phyloP scores from a whole-genome alignment of 805 yeast genomes.

The Hagleromyces aurorensis region DNA sequence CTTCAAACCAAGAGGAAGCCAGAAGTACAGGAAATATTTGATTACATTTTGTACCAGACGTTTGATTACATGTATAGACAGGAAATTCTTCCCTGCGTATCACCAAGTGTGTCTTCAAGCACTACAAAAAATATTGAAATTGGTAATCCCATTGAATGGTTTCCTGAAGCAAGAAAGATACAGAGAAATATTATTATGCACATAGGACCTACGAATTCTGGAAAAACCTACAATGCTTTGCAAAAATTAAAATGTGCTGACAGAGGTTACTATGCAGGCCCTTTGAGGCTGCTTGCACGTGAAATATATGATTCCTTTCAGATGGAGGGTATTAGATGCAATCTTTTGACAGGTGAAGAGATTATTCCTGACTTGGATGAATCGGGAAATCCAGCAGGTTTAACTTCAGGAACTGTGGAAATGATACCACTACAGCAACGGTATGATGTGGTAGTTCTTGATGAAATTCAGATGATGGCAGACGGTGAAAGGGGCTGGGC shows the following conservation, averaged over 20 bases:
- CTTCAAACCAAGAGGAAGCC: constrained; percentile 1
- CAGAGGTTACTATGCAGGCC: constrained; percentile 91
- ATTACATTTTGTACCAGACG: constrained; percentile 11
- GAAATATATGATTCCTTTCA: constrained; percentile 84
- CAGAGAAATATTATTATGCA: constrained; percentile 81
- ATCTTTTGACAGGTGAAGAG: constrained; percentile 93
- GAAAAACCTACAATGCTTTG: constrained; percentile 83
- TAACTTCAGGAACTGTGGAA: constrained; percentile 87
- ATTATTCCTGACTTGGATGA: constrained; percentile 62
- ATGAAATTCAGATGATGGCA: constrained; percentile 92
- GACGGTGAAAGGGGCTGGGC: constrained; percentile 81
- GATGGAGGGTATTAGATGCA: constrained; percentile 59
- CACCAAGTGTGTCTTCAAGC: constrained; percentile 11
- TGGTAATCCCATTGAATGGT: constrained; percentile 67
- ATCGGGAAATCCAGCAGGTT: constrained; percentile 61
- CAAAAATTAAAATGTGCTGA: constrained; percentile 54
- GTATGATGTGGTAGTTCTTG: constrained; percentile 84
- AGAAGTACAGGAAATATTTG: constrained; percentile 7
- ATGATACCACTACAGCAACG: constrained; percentile 67
- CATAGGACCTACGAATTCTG: constrained; percentile 96
- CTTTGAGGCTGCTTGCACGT: constrained; percentile 80
- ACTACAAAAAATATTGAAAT: constrained; percentile 33
- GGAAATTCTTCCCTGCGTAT: constrained; percentile 18
- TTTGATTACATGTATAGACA: constrained; percentile 19
- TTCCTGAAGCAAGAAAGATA: constrained; percentile 74